These are phyloP conservation scores for Boletus reticulatus DNA, from an alignment of 768 basidiomycete species.

Conservation along the genomic window DNA sequence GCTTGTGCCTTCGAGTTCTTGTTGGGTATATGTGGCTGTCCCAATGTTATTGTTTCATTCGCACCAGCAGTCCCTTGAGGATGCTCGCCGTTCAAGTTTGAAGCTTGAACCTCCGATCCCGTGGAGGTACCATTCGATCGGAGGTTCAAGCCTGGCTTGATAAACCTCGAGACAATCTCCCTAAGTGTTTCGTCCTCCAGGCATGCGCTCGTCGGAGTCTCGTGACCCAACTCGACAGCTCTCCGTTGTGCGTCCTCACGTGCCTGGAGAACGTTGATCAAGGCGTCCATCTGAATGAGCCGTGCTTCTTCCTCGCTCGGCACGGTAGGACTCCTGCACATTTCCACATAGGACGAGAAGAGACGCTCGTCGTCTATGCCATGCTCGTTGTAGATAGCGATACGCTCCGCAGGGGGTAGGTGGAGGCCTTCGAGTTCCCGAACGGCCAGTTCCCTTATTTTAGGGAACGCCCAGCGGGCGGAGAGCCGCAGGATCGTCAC, in stretches of 20 bases:
- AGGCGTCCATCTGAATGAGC: slow-evolving; percentile 53
- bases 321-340: slow-evolving; percentile 53
- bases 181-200: slow-evolving; percentile 30
- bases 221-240: slow-evolving; percentile 27
- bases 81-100: slow-evolving; percentile 5
- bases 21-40: slow-evolving; percentile 11
- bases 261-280: slow-evolving; percentile 50
- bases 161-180: slow-evolving; percentile 32
- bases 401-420: slow-evolving; percentile 49
- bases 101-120: slow-evolving; percentile 18
- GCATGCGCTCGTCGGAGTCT: slow-evolving; percentile 33
- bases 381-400: slow-evolving; percentile 55
- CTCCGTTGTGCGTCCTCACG: slow-evolving; percentile 48
- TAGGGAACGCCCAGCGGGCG: slow-evolving; percentile 52
- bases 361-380: slow-evolving; percentile 50
- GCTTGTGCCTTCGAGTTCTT: background rate
- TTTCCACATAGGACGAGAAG: slow-evolving; percentile 47
- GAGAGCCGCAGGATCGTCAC: slow-evolving; percentile 51
- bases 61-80: background rate
- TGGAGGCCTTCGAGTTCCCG: slow-evolving; percentile 51
- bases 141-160: slow-evolving; percentile 25
- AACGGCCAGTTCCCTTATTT: slow-evolving; percentile 49
- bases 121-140: slow-evolving; percentile 13
- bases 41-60: background rate
- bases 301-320: slow-evolving; percentile 52